Conservation (phyloP, 805 yeast genomes). For the Clavispora carvajalis region DNA sequence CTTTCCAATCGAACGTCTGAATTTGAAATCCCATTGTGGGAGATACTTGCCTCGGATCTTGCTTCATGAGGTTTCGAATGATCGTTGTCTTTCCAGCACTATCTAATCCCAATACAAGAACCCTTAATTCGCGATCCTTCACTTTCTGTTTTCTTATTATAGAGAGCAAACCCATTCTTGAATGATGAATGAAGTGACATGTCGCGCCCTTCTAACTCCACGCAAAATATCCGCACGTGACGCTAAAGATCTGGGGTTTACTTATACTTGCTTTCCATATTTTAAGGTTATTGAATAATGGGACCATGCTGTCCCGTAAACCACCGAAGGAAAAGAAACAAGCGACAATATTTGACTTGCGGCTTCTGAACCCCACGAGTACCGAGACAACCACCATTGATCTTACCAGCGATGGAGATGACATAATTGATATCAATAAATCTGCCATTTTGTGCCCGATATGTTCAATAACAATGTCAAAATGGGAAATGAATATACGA, state of each 20-base stretch:
- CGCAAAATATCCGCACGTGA: neutral
- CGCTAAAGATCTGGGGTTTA: neutral
- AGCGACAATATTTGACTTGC: neutral
- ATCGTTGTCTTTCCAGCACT: constrained; percentile 90
- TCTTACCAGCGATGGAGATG: neutral
- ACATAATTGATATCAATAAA: neutral
- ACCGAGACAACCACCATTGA: neutral
- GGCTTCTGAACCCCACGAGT: neutral
- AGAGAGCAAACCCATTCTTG: constrained; percentile 70
- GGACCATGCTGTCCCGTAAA: neutral
- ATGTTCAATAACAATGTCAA: constrained; percentile 38
- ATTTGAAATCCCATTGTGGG: constrained; percentile 93
- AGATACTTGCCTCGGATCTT: constrained; percentile 51
- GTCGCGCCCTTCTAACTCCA: neutral
- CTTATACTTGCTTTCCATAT: neutral
- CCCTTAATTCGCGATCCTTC: constrained; percentile 72
- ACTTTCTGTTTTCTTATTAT: constrained; percentile 77
- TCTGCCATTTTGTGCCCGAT: constrained; percentile 44
- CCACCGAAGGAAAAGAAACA: neutral
- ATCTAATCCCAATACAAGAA: constrained; percentile 79
- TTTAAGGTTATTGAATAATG: neutral
- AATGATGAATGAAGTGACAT: too few species aligned
- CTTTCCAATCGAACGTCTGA: constrained; percentile 44
- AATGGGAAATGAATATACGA: constrained; percentile 37
- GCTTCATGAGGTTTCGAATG: constrained; percentile 50